Evolutionary conservation across 1,284 basidiomycete genomes (phyloP), one percentile per base, ranked within the genome.

Genomic region (Fomitopsis pinicola): DNA sequence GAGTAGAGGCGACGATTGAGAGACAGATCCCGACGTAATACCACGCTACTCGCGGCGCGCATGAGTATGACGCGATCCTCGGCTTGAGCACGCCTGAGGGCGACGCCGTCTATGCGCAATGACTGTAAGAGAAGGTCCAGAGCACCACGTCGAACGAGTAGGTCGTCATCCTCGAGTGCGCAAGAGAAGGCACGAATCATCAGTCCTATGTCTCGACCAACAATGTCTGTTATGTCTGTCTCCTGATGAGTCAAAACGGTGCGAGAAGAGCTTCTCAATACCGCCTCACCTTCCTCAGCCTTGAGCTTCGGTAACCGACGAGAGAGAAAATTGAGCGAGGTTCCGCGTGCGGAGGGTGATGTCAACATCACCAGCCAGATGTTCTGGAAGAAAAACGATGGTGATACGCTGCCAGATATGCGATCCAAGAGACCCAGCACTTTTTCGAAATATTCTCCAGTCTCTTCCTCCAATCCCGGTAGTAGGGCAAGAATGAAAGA

Each of bases 361-460:
- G 95, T 96, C 60, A 98, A 82, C 82, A 98, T 91, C 56, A 94
- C 85, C 28, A 98, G 82, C 92, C 96, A 98, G 44, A 98, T 80
- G 67, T 94, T 98, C 73, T 98, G 95, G 67, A 97, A 85, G 80
- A 98, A 98, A 79, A 97, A 98, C 0, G 90, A 83, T 0, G 84
- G 85, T 3, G 91, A 88, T 17, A 97, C 89, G 0, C 93, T 89
- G 38, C 86, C 86, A 3, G 94, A 93, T 1, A 99, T 76, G 30
- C 84, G 81, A 73, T 95, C 94, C 55, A 99, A 79, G 6, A 99
- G 76, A 33, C 79, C 79, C 33, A 98, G 73, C n/a, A 92, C 94
- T 78, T 94, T 93, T 56, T 99, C 97, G 68, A 98, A 98, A 76
- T 93, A 97, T 74, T 98, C 96, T 2, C 94, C 93, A 0, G 92